phyloP scores from a whole-genome alignment of 768 basidiomycete genomes.

The Sporobolomyces roseus region DNA sequence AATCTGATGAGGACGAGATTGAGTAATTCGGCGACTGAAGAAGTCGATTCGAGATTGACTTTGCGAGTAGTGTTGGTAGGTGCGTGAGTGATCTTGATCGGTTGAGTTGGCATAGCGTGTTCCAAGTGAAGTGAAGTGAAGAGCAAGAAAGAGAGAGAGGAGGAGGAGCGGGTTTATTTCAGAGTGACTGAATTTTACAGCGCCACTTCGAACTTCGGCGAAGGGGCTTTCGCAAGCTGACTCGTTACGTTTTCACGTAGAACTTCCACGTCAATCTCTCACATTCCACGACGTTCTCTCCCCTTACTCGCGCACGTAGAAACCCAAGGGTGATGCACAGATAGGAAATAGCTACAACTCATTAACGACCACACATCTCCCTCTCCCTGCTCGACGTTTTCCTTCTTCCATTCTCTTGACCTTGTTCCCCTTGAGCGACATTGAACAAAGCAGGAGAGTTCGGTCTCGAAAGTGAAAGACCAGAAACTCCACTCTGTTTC shows the following conservation, averaged over 20 bases:
- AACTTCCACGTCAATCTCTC: neutral
- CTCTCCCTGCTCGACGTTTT: neutral
- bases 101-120: too few species aligned
- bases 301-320: too few species aligned
- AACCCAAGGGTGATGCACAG: too few species aligned
- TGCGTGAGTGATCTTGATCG: neutral
- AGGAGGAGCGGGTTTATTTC: too few species aligned
- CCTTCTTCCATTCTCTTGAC: neutral
- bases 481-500: conserved; percentile 20
- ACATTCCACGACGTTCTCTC: too few species aligned
- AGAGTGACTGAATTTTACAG: too few species aligned
- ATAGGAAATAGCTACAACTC: neutral
- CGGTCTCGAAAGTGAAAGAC: conserved; percentile 17
- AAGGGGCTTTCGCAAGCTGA: neutral
- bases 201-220: neutral
- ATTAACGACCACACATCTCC: conserved; percentile 5
- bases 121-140: too few species aligned
- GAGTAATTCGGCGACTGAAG: neutral
- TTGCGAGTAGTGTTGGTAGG: neutral
- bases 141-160: neutral
- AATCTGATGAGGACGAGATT: neutral
- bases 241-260: neutral
- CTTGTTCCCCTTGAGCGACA: neutral
- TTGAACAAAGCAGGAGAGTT: conserved; percentile 3
- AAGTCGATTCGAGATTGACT: neutral